These are phyloP conservation scores for Eutrema heterophyllum DNA, from an alignment of 345 rosid genomes.

Conservation along the genomic window DNA sequence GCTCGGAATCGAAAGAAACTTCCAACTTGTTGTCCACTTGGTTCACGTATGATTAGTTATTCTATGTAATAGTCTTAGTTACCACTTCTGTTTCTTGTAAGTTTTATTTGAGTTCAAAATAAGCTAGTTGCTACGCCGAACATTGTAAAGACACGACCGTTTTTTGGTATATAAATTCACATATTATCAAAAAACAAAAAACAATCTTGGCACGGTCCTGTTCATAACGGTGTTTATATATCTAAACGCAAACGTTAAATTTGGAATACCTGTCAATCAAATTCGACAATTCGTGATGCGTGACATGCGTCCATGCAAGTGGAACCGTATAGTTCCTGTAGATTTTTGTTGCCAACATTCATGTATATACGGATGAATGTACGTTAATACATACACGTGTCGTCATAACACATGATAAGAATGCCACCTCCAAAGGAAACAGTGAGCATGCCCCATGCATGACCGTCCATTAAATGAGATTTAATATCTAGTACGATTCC, in stretches of 20 bases:
- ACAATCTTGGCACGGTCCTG: too few species aligned
- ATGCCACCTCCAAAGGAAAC: conserved; percentile 33
- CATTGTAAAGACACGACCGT: too few species aligned
- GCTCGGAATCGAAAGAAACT: too few species aligned
- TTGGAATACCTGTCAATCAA: background rate
- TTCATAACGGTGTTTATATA: background rate
- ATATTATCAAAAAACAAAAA: too few species aligned
- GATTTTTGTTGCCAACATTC: background rate
- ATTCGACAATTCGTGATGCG: background rate
- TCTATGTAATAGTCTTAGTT: too few species aligned
- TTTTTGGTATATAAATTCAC: too few species aligned
- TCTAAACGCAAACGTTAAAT: background rate
- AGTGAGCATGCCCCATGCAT: conserved; percentile 28
- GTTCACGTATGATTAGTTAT: too few species aligned
- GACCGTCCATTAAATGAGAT: conserved; percentile 22
- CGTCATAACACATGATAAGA: conserved; percentile 1
- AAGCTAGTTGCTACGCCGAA: too few species aligned
- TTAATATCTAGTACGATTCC: conserved; percentile 23
- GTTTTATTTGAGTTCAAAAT: too few species aligned
- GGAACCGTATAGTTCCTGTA: background rate
- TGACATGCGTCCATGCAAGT: background rate
- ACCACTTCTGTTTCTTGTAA: too few species aligned
- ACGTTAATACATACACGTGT: conserved; percentile 14
- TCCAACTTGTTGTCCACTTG: too few species aligned
- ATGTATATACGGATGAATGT: conserved; percentile 5